Evolutionary conservation across 768 basidiomycete species (phyloP).

Genomic region (Hericium rajendrae): DNA sequence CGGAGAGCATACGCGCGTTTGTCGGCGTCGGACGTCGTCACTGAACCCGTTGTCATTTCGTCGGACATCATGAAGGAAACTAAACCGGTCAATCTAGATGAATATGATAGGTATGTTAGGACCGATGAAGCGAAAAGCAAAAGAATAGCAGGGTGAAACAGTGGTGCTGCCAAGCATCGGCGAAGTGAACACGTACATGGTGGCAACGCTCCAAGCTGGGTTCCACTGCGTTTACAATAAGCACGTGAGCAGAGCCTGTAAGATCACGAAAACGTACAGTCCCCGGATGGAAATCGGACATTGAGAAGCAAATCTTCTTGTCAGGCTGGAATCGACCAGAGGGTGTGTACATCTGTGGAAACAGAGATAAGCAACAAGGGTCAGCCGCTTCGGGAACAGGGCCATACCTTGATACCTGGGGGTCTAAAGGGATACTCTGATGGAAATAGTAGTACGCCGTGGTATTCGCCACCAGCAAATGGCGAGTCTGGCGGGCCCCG

Average conservation of each 20-base stretch:
- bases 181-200: conserved; percentile 55
- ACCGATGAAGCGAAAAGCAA: not conserved
- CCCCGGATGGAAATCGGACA: conserved; percentile 93
- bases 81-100: conserved; percentile 75
- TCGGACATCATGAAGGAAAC: conserved; percentile 92
- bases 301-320: conserved; percentile 96
- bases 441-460: conserved; percentile 87
- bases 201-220: conserved; percentile 91
- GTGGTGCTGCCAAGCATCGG: conserved; percentile 1
- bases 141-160: conserved; percentile 7
- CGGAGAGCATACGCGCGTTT: conserved; percentile 67
- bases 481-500: conserved; percentile 92
- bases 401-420: conserved; percentile 83
- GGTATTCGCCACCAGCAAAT: conserved; percentile 87
- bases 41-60: conserved; percentile 93
- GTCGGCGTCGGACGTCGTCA: conserved; percentile 70
- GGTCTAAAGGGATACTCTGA: conserved; percentile 95
- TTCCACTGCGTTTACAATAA: conserved; percentile 55
- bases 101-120: not conserved
- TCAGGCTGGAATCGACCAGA: conserved; percentile 86
- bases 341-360: conserved; percentile 74
- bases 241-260: not conserved
- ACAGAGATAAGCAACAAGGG: conserved; percentile 1
- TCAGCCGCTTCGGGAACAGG: not conserved
- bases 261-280: conserved; percentile 34